Conservation (phyloP, 2,329 filamentous ascomycete genomes). For the Aspergillus neoniger region DNA sequence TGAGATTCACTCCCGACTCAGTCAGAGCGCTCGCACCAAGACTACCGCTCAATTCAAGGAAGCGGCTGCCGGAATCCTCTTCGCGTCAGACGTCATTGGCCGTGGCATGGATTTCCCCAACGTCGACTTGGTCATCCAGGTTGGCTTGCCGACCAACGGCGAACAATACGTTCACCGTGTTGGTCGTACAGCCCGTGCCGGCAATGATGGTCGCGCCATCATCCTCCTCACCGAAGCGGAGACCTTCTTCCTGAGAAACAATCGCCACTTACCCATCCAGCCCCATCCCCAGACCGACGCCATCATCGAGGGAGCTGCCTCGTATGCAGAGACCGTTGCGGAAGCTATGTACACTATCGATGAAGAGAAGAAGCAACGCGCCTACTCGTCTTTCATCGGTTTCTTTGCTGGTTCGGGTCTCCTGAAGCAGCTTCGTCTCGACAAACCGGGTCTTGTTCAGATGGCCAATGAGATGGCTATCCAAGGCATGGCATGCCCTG, state of each 20-base stretch:
- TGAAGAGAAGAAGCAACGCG: conserved; percentile 36
- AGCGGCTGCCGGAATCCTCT: conserved; percentile 50
- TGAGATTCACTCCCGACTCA: conserved; percentile 76
- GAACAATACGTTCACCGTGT: conserved; percentile 53
- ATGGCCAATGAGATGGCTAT: conserved; percentile 42
- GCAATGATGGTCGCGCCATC: conserved; percentile 55
- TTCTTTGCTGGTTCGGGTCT: conserved; percentile 38
- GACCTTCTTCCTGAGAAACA: conserved; percentile 53
- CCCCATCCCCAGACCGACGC: conserved; percentile 47
- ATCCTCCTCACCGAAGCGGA: conserved; percentile 56
- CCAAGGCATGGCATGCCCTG: conserved; percentile 40
- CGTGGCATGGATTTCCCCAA: conserved; percentile 56
- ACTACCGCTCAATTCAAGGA: conserved; percentile 47
- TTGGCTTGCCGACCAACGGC: conserved; percentile 52
- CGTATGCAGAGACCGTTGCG: conserved; percentile 33
- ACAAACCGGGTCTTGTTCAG: conserved; percentile 36
- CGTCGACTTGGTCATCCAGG: conserved; percentile 51
- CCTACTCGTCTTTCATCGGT: conserved; percentile 41
- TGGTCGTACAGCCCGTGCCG: conserved; percentile 67
- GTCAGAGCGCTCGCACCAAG: conserved; percentile 66
- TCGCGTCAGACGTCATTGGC: conserved; percentile 52
- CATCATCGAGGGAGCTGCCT: conserved; percentile 39
- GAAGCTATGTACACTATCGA: conserved; percentile 33
- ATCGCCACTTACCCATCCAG: conserved; percentile 53
- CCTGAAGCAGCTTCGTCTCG: conserved; percentile 34